phyloP scores from a whole-genome alignment of 768 basidiomycete genomes.

The Boletus subparvulus region DNA sequence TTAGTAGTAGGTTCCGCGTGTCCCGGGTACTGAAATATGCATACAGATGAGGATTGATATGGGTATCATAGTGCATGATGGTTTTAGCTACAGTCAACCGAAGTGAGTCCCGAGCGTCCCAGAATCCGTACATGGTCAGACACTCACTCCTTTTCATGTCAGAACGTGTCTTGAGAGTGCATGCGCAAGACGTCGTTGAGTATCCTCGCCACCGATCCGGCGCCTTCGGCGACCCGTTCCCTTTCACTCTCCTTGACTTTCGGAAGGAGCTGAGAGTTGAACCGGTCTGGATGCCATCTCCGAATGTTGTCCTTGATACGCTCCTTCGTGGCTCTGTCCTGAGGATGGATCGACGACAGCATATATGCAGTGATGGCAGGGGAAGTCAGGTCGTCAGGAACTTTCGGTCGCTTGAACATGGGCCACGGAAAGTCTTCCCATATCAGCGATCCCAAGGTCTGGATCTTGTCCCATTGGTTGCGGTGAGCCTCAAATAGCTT shows the following conservation, averaged over 20 bases:
- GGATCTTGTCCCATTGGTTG: slow-evolving; percentile 54
- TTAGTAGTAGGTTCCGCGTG: slow-evolving; percentile 3
- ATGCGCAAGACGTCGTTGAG: slow-evolving; percentile 69
- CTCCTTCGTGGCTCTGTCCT: slow-evolving; percentile 57
- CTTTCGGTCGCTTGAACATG: slow-evolving; percentile 53
- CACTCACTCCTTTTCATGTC: slow-evolving; percentile 33
- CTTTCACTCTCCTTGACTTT: slow-evolving; percentile 64
- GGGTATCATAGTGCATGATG: slow-evolving; percentile 31
- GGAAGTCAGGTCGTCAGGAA: slow-evolving; percentile 61
- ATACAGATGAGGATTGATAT: slow-evolving; percentile 32
- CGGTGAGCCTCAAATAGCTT: slow-evolving; percentile 62
- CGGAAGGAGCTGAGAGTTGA: slow-evolving; percentile 65
- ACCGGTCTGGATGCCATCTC: slow-evolving; percentile 82
- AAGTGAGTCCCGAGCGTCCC: slow-evolving; percentile 10
- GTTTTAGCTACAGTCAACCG: slow-evolving; percentile 12
- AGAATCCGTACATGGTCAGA: neutral
- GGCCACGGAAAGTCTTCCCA: slow-evolving; percentile 81
- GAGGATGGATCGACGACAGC: slow-evolving; percentile 54
- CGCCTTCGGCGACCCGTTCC: slow-evolving; percentile 69
- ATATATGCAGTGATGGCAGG: slow-evolving; percentile 60
- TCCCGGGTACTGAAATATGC: slow-evolving; percentile 25
- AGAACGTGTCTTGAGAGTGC: slow-evolving; percentile 41
- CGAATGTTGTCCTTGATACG: slow-evolving; percentile 73
- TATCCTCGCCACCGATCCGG: slow-evolving; percentile 66
- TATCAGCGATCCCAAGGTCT: slow-evolving; percentile 40